Conservation (phyloP, 495 filamentous ascomycete genomes). For the Clavariopsis aquatica region DNA sequence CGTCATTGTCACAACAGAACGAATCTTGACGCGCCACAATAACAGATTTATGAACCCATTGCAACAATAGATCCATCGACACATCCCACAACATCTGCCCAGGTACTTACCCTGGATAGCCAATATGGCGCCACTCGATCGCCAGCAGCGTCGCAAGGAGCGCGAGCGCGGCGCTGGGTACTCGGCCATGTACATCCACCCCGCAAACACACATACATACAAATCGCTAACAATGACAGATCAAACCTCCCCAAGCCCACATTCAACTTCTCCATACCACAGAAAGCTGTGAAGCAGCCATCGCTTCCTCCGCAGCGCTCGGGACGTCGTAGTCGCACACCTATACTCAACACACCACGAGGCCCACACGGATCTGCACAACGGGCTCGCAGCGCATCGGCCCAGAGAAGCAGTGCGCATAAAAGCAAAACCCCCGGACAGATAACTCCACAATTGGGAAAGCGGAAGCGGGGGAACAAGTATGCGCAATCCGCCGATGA, state of each 20-base stretch:
- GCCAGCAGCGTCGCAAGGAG: constrained; percentile 24
- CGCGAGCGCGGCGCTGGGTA: constrained; percentile 35
- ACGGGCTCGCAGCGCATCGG: constrained; percentile 24
- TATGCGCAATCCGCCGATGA: neutral
- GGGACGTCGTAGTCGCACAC: constrained; percentile 5
- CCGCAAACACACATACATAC: too few species aligned
- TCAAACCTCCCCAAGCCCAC: constrained; percentile 6
- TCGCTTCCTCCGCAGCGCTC: constrained; percentile 16
- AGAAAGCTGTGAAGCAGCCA: neutral
- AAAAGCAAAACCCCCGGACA: constrained; percentile 1
- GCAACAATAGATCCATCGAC: neutral
- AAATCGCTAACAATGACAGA: constrained; percentile 6
- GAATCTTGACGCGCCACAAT: constrained; percentile 3
- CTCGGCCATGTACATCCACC: neutral
- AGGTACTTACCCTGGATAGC: neutral
- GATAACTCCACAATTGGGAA: constrained; percentile 18
- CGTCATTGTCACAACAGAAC: neutral
- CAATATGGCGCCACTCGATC: constrained; percentile 5
- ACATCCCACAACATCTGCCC: neutral
- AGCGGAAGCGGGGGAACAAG: constrained; percentile 28
- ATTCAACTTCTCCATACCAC: constrained; percentile 23
- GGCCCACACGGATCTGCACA: constrained; percentile 2
- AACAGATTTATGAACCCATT: neutral
- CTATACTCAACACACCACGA: neutral
- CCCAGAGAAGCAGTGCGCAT: constrained; percentile 3